These are phyloP conservation scores for Lagerstroemia speciosa DNA, from an alignment of 345 rosid genomes.

Conservation along the genomic window DNA sequence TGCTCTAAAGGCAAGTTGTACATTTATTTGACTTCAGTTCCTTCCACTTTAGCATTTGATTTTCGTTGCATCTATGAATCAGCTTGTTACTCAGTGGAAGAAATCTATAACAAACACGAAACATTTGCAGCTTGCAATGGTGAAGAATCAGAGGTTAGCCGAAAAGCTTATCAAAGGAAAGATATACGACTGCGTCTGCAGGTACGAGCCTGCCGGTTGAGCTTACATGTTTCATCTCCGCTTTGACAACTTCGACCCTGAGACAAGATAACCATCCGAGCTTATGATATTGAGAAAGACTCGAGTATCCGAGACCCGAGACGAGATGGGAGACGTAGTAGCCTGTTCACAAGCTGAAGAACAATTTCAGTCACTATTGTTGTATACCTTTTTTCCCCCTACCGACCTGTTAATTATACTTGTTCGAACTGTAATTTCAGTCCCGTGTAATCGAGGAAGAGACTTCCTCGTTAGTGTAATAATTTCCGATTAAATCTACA, in stretches of 20 bases:
- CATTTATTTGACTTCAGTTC: background rate
- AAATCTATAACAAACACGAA: background rate
- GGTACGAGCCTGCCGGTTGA: constrained; percentile 52
- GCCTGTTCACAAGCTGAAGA: too few relatives aligned
- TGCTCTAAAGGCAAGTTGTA: constrained; percentile 57
- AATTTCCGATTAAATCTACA: too few relatives aligned
- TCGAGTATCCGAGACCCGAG: background rate
- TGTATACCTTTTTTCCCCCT: too few relatives aligned
- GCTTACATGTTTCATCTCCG: background rate
- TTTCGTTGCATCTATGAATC: background rate
- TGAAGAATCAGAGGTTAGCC: constrained; percentile 94
- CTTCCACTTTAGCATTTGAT: background rate
- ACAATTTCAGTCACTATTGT: too few relatives aligned
- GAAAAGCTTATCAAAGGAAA: constrained; percentile 77
- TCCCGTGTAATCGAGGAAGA: too few relatives aligned
- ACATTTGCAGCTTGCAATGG: constrained; percentile 84
- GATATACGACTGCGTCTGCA: constrained; percentile 88
- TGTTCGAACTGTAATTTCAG: too few relatives aligned
- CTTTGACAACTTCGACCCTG: background rate
- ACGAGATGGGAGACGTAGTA: background rate
- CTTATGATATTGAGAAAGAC: background rate
- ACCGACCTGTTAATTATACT: too few relatives aligned
- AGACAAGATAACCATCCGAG: background rate
- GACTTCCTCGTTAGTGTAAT: too few relatives aligned
- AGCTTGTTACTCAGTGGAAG: background rate